Conservation (phyloP, 2,329 filamentous ascomycete genomes). For the Colletotrichum eleusines region DNA sequence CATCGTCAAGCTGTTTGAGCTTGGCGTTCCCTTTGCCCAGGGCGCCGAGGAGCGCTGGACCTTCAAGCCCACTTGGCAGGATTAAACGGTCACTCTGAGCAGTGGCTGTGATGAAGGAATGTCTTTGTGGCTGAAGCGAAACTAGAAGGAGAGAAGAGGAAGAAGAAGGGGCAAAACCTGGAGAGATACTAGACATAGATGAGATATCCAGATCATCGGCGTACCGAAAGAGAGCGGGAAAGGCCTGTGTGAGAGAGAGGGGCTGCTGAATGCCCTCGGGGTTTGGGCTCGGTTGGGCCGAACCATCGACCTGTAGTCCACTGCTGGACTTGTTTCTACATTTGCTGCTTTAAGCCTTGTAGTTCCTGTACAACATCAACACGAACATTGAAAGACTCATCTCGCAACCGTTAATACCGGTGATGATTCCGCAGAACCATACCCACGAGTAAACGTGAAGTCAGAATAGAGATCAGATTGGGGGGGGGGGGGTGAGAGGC, state of each 20-base stretch:
- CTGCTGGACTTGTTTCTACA: conserved; percentile 30
- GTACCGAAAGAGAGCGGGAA: conserved; percentile 19
- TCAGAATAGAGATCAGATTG: conserved; percentile 35
- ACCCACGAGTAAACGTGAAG: conserved; percentile 2
- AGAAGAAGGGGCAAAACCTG: conserved; percentile 1
- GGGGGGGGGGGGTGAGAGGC: background rate
- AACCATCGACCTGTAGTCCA: conserved; percentile 18
- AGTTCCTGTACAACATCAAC: conserved; percentile 35
- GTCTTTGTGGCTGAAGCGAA: background rate
- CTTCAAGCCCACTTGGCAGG: conserved; percentile 68
- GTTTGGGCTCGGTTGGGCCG: conserved; percentile 11
- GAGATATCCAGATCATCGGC: conserved; percentile 33
- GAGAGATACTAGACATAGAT: conserved; percentile 31
- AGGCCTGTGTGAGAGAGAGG: background rate
- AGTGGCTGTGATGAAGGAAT: background rate
- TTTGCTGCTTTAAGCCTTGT: conserved; percentile 19
- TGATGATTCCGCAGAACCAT: background rate
- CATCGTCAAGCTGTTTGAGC: conserved; percentile 87
- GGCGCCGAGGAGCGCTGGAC: conserved; percentile 69
- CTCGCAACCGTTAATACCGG: no score
- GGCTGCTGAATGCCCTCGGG: conserved; percentile 1
- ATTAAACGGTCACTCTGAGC: conserved; percentile 5
- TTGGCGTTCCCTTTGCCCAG: conserved; percentile 88
- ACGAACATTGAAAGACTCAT: conserved; percentile 12
- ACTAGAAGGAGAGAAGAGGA: conserved; percentile 7